Evolutionary conservation across 2,329 filamentous ascomycete species (phyloP), one percentile per base, ranked within the genome.

Genomic region (Chrysosporium queenslandicum): DNA sequence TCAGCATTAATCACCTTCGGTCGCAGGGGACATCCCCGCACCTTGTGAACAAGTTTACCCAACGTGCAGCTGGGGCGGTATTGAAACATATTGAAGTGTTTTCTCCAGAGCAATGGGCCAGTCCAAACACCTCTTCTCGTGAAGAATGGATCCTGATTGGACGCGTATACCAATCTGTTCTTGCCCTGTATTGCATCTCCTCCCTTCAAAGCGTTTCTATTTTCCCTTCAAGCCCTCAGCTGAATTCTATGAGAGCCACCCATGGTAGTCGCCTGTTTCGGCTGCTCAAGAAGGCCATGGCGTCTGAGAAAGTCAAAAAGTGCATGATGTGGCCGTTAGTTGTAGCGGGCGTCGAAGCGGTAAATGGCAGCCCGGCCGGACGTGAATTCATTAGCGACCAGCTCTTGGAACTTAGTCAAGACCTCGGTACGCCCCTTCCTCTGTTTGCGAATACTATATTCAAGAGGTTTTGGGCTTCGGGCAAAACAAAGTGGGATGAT

Each of bases 271-370:
- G 32, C 23, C 46, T 48, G 5, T 27, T 27, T 9, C 46, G 3
- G 5, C 34, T 39, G 9, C 32, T 48, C 5, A 48, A 39, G 21
- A 18, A 39, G 11, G 46, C 46, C 21, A n/a, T 48, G 18, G 5
- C 8, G 14, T 48, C 32, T 18, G 12, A 23, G 14, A 16, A 20
- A 14, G 32, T 48, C 2, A 48, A 39, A 4, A 48, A 37, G 21
- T 48, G 46, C n/a, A 37, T 48, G 46, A 27, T 48, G 46, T 48
- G 46, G 46, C 46, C 46, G 12, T 32, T 48, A 14, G 21, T 29
- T 11, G 46, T 48, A 3, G 32, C 46, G 6, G 46, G 46, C n/a
- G 21, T 18, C 29, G 46, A 48, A 4, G 46, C 46, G 34, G 46
- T 39, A 16, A 48, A 48, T 48, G 11, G 32, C 21, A 18, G 34